phyloP scores from a whole-genome alignment of 2,329 filamentous ascomycete species.

The Botryotinia calthae region DNA sequence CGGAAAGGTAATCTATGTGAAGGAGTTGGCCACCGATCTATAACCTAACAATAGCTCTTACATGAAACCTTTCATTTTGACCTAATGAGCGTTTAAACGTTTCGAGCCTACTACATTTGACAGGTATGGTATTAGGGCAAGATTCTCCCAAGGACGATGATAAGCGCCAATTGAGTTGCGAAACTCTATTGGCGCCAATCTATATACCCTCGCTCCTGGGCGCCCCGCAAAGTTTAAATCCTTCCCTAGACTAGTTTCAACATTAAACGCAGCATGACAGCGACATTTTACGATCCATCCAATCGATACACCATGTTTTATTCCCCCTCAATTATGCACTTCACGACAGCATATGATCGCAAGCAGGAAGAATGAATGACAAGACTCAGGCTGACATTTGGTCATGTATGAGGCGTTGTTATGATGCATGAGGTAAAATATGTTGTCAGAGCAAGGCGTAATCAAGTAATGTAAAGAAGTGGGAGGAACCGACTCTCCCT shows the following conservation, averaged over 20 bases:
- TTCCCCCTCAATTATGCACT: background rate
- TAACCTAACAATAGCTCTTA: background rate
- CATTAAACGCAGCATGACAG: background rate
- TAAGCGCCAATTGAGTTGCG: background rate
- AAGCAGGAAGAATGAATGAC: background rate
- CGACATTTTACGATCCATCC: background rate
- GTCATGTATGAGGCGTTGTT: background rate
- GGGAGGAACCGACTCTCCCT: background rate
- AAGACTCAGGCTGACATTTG: background rate
- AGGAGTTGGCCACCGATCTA: background rate
- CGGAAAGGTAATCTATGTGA: background rate
- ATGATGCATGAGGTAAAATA: background rate
- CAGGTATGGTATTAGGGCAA: background rate
- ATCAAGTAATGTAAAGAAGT: background rate
- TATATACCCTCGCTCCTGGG: background rate
- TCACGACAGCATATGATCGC: background rate
- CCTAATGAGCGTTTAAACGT: background rate
- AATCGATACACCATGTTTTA: background rate
- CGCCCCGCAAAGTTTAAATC: slow-evolving; percentile 6
- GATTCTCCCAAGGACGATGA: background rate
- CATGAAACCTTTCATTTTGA: background rate
- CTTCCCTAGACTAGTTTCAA: background rate
- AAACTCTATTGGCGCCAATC: background rate
- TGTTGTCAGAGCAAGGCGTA: background rate
- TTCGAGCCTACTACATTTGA: background rate